Evolutionary conservation across 257 asterid species (phyloP), one percentile per base, ranked within the genome.

Genomic region (Scutellaria galericulata): DNA sequence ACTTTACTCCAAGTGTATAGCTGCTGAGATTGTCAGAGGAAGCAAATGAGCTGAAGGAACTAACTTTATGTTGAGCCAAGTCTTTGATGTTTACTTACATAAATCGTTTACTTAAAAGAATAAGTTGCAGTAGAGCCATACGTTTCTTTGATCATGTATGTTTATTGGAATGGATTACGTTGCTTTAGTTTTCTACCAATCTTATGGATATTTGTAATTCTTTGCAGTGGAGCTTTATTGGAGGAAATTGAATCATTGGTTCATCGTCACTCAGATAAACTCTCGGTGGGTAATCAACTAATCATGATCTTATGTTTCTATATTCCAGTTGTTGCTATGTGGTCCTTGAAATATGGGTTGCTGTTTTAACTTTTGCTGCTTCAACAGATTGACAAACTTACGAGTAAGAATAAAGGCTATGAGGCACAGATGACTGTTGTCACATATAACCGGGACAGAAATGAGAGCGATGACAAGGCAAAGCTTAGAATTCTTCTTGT

Each of bases 191-290:
- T 35, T 44, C 41, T 37, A 6, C 37, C 37, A 31, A 31, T 31
- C 37, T 60, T 78, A 67, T 15, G 51, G 73, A 56, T 35, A n/a
- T 41, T 78, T 31, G 54, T 40, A 13, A 65, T 75, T 67, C 9
- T 72, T 66, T 78, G 45, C 84, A 94, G 99, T 63, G 99, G 90
- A 70, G 90, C 95, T 71, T 70, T 94, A 79, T 27, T 88, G 83
- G 97, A 89, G 57, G 97, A 94, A 78, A 87, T 94, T 42, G 95
- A 86, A 78, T 81, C 97, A 35, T 81, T 94, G 83, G 99, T 91
- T 71, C 96, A 87, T 77, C 96, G 97, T 24, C 99, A 94, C 83
- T 82, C 87, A 15, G 96, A 90, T 78, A 91, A 82, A 87, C 96
- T 94, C 80, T 88, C 95, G 39, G 99, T 94, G 80, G 45, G 93